These are phyloP conservation scores for Dendrobium chrysotoxum DNA, from an alignment of 106 monocot species.

Conservation along the genomic window DNA sequence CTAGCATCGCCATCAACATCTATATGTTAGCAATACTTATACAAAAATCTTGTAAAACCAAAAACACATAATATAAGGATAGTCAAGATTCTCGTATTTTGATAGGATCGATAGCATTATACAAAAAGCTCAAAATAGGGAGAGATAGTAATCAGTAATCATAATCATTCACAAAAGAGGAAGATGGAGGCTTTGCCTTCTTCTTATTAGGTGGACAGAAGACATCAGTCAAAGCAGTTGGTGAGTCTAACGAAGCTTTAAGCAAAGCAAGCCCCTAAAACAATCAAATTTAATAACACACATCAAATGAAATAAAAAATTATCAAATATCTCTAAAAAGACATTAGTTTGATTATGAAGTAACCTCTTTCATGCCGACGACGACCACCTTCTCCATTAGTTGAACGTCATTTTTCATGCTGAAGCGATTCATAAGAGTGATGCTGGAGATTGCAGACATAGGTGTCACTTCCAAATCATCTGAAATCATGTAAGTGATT, in stretches of 20 bases:
- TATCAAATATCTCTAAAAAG: neutral
- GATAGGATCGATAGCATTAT: no score
- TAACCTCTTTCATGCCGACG: conserved; percentile 22
- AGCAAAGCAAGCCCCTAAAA: conserved; percentile 3
- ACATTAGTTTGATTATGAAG: neutral
- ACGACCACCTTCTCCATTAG: conserved; percentile 17
- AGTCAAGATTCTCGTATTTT: no score
- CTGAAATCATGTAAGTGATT: conserved; percentile 31
- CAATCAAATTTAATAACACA: neutral
- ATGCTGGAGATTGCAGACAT: conserved; percentile 26
- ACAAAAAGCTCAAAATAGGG: no score
- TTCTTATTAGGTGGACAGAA: neutral
- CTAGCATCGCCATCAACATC: no score
- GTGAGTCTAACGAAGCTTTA: neutral
- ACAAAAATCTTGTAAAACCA: no score
- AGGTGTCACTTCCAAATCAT: conserved; percentile 25
- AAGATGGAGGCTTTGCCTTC: no score
- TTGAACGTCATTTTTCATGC: conserved; percentile 13
- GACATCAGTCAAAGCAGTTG: conserved; percentile 8
- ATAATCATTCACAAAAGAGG: no score
- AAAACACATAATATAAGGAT: no score
- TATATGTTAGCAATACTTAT: no score
- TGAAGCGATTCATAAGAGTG: conserved; percentile 21
- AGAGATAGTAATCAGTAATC: no score
- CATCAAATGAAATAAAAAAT: neutral